A percentile compares a stretch with the other conserved stretches of the same genome.
phyloP scores from a whole-genome alignment of 331 rosid genomes.

The Spiraea crenata region DNA sequence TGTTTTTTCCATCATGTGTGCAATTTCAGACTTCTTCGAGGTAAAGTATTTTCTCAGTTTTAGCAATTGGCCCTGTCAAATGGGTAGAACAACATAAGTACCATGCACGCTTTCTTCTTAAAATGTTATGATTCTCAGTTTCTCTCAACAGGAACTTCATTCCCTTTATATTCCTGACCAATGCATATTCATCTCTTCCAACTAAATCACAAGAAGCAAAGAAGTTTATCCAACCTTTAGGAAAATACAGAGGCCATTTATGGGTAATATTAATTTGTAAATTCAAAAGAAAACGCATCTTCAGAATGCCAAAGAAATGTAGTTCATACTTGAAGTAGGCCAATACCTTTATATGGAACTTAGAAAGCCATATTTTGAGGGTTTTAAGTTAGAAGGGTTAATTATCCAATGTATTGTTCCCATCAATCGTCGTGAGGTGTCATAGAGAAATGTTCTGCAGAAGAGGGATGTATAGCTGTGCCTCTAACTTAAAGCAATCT shows the following conservation, averaged over 20 bases:
- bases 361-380: background rate
- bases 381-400: background rate
- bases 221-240: background rate
- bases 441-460: background rate
- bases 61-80: slow-evolving; percentile 51
- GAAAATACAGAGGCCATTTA: background rate
- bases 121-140: background rate
- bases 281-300: background rate
- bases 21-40: slow-evolving; percentile 56
- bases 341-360: background rate
- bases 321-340: background rate
- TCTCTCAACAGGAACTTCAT: background rate
- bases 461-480: background rate
- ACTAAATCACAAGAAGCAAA: background rate
- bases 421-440: background rate
- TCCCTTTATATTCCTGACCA: background rate
- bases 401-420: background rate
- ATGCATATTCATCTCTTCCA: background rate
- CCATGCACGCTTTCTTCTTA: background rate
- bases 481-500: background rate
- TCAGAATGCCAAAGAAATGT: background rate
- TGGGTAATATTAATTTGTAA: background rate
- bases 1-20: slow-evolving; percentile 60
- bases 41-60: slow-evolving; percentile 40
- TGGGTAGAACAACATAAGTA: slow-evolving; percentile 18